Percentiles rank a stretch among this genome's conserved stretches.
These are phyloP conservation scores for Gossypium gossypioides DNA, from an alignment of 441 rosid genomes.

Conservation along the genomic window DNA sequence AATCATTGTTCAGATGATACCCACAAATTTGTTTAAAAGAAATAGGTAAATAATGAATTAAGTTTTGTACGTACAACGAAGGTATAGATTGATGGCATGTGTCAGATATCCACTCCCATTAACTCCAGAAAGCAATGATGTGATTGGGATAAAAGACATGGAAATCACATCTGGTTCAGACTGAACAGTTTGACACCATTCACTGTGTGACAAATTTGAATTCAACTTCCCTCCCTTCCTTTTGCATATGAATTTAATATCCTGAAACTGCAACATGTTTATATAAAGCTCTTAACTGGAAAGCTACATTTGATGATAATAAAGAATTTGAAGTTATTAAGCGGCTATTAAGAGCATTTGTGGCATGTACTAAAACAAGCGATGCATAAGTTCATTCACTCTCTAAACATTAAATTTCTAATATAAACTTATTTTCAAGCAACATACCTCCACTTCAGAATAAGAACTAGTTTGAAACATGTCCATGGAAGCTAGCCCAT, in stretches of 20 bases:
- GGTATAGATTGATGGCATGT: conserved; percentile 90
- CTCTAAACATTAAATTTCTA: not conserved
- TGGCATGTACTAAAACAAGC: not conserved
- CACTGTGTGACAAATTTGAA: conserved; percentile 49
- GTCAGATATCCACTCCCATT: conserved; percentile 92
- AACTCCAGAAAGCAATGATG: conserved; percentile 85
- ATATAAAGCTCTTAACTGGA: not conserved
- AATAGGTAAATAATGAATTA: not conserved
- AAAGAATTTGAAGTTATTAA: not conserved
- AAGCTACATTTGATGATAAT: not conserved
- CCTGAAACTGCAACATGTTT: conserved; percentile 37
- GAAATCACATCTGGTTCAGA: conserved; percentile 80
- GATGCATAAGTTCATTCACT: not conserved
- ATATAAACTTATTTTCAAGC: not conserved
- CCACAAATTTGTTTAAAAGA: not conserved
- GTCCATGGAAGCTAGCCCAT: conserved; percentile 6
- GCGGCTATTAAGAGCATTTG: not conserved
- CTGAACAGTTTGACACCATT: conserved; percentile 87
- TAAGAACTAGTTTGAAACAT: conserved; percentile 5
- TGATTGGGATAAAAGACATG: conserved; percentile 82
- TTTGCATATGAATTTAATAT: conserved; percentile 51
- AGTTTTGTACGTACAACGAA: conserved; percentile 56
- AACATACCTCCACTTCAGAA: conserved; percentile 9
- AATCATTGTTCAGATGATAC: not conserved
- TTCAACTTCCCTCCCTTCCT: conserved; percentile 78